These are phyloP conservation scores for Colletotrichum sp. DNA, from an alignment of 2,329 filamentous ascomycete species.

Conservation along the genomic window DNA sequence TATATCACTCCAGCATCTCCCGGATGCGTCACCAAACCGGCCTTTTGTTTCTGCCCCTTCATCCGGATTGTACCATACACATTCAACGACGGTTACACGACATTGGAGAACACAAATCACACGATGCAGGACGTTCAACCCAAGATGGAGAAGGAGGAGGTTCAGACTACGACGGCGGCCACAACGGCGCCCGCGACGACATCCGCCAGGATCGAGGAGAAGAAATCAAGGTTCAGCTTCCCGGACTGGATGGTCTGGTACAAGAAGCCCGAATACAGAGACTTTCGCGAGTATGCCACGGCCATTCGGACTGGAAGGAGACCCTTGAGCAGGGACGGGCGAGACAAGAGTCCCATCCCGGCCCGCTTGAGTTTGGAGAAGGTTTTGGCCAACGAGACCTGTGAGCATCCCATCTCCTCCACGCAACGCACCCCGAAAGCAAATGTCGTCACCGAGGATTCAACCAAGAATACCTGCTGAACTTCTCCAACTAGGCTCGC, in stretches of 20 bases:
- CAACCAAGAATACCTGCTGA: neutral
- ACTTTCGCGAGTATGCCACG: slow-evolving; percentile 49
- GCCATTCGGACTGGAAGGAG: slow-evolving; percentile 38
- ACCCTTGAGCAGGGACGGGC: slow-evolving; percentile 38
- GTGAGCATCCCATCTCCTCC: slow-evolving; percentile 25
- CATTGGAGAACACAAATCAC: neutral
- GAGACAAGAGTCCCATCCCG: slow-evolving; percentile 40
- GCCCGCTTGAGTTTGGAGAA: slow-evolving; percentile 45
- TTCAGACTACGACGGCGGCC: neutral
- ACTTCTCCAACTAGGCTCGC: slow-evolving; percentile 37
- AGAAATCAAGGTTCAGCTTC: slow-evolving; percentile 15
- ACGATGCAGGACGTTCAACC: neutral
- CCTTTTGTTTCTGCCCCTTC: neutral
- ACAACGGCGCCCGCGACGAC: neutral
- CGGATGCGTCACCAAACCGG: neutral
- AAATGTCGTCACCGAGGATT: neutral
- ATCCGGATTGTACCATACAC: neutral
- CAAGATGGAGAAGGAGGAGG: neutral
- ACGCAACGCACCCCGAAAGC: neutral
- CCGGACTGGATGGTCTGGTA: slow-evolving; percentile 48
- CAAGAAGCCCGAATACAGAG: slow-evolving; percentile 53
- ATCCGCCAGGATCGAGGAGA: neutral
- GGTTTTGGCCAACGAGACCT: slow-evolving; percentile 53
- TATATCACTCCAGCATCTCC: slow-evolving; percentile 5
- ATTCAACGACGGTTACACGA: neutral